phyloP scores from a whole-genome alignment of 192 early-diverging fungal genomes.

The Rhizoclosmatium globosum region DNA sequence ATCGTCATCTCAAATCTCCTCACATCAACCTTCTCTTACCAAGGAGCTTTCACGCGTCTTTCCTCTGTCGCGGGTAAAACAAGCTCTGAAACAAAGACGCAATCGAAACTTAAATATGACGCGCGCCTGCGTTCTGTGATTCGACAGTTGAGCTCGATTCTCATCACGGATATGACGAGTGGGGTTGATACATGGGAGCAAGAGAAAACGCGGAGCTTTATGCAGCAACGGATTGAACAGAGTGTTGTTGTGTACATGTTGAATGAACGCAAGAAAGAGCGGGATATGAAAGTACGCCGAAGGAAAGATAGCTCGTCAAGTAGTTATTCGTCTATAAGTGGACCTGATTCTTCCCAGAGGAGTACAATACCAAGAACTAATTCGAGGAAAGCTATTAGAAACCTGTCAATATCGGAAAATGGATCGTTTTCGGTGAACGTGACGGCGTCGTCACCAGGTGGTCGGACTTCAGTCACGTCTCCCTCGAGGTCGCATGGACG shows the following conservation, averaged over 20 bases:
- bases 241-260: slow-evolving; percentile 10
- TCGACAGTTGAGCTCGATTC: background rate
- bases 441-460: no score
- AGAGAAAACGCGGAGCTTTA: slow-evolving; percentile 27
- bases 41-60: slow-evolving; percentile 8
- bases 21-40: slow-evolving; percentile 20
- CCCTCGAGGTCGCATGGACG: no score
- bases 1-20: slow-evolving; percentile 34
- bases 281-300: no score
- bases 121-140: slow-evolving; percentile 7
- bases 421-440: no score
- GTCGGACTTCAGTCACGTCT: no score
- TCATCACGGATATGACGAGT: background rate
- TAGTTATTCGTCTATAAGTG: no score
- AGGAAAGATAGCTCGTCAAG: no score
- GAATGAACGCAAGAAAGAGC: background rate
- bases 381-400: no score
- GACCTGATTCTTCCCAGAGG: no score
- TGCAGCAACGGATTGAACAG: slow-evolving; percentile 33
- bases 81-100: background rate
- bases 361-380: no score
- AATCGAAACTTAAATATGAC: slow-evolving; percentile 15
- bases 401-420: background rate
- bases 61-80: background rate
- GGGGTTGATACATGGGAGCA: slow-evolving; percentile 5